Conservation (phyloP, 371 early-diverging fungal species). For the Mortierella sp. region DNA sequence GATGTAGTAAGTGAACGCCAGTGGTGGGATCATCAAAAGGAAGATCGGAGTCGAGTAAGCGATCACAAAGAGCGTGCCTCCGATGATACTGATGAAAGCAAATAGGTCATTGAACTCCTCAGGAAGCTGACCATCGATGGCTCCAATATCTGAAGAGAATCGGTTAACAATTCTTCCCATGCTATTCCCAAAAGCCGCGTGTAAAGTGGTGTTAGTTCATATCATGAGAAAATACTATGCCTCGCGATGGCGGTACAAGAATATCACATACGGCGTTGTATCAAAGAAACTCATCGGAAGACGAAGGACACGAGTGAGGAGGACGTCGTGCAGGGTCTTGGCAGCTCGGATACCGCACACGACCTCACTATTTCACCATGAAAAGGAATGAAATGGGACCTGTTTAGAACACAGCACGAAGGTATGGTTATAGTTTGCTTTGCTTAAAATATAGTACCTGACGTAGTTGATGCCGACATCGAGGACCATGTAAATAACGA, state of each 20-base stretch:
- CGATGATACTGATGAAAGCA: conserved; percentile 6
- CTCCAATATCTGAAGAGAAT: conserved; percentile 79
- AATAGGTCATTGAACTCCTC: conserved; percentile 57
- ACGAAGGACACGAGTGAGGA: conserved; percentile 56
- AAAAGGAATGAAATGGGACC: conserved; percentile 14
- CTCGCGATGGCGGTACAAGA: too few species aligned
- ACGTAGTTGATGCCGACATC: neutral
- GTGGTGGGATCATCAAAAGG: conserved; percentile 21
- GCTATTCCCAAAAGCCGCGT: conserved; percentile 27
- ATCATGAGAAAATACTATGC: too few species aligned
- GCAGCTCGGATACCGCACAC: too few species aligned
- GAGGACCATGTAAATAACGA: neutral
- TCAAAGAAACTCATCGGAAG: conserved; percentile 82
- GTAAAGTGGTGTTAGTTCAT: too few species aligned
- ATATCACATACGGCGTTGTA: conserved; percentile 71
- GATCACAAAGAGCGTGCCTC: conserved; percentile 34
- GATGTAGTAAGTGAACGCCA: conserved; percentile 9
- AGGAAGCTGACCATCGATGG: conserved; percentile 82
- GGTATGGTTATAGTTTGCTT: too few species aligned
- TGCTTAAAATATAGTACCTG: too few species aligned
- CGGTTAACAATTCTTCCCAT: conserved; percentile 84
- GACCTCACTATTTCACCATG: too few species aligned
- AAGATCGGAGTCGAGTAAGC: conserved; percentile 27
- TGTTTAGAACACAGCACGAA: neutral
- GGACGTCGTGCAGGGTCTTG: conserved; percentile 12